Base-by-base conservation (phyloP, 331 rosid species). In the Saraca asoca region DNA sequence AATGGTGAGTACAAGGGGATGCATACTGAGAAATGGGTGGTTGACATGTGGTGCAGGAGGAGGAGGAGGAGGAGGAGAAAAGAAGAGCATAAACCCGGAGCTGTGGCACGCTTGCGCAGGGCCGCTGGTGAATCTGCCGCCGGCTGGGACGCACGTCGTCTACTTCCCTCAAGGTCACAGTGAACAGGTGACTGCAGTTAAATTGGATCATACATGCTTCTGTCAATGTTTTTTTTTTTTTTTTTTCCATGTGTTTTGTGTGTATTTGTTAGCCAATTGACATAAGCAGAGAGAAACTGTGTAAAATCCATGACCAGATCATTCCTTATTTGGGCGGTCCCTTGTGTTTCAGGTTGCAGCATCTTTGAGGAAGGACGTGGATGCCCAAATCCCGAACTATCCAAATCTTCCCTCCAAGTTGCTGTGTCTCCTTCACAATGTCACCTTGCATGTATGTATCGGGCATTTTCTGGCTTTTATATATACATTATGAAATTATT, bases 101-200 rank as follows among this genome's bases (percentile, higher is more conserved):
- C 80, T 91, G 10, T 91, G 97, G 97, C 97, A 91, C 66, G 95
- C 95, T 18, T 91, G 97, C 73, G 96, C 98, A 15, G 98, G 98
- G 49, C 97, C 96, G 7, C 85, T 93, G 69, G 96, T 80, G 31
- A 87, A 82, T 76, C 80, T 93, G 62, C 98, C 98, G 12, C 83
- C 83, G 50, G 83, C 91, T 1, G 95, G 88, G 62, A 88, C 89
- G 18, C 96, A 89, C 78, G 96, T 93, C 7, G 73, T 90, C 39
- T 93, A 93, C 85, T 93, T 93, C 74, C 96, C 98, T 55, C 98
- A 93, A 58, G 98, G 98, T 1, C 98, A 93, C 79, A 85, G 90
- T 58, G 96, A 93, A 57, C 98, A 93, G 85, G 97, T 87, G 41
- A 29, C 46, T n/a, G n/a, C 13, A 3, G 5, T 55, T 49, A 16